Conservation (phyloP, 164 flowering plant genomes). For the Cinnamomum micranthum region DNA sequence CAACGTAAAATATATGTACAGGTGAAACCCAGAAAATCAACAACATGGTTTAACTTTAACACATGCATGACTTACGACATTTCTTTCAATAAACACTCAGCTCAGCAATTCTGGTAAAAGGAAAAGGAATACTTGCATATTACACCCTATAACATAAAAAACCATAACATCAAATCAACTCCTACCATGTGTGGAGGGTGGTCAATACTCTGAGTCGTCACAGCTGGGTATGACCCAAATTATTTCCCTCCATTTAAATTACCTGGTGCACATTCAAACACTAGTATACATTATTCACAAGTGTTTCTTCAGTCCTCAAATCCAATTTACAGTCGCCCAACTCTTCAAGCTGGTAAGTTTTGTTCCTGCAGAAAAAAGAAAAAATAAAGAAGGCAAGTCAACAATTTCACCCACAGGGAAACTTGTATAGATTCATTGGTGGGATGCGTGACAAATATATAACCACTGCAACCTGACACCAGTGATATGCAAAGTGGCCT, state of each 20-base stretch:
- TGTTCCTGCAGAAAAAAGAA: constrained; percentile 23
- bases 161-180: too few relatives aligned
- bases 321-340: constrained; percentile 19
- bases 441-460: neutral
- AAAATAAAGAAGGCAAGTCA: neutral
- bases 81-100: neutral
- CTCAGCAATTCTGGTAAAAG: neutral
- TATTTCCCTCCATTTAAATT: constrained; percentile 23
- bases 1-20: neutral
- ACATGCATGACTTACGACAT: neutral
- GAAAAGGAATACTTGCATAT: neutral
- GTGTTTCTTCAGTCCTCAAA: constrained; percentile 14
- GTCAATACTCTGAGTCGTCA: neutral
- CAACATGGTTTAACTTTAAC: neutral
- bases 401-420: neutral
- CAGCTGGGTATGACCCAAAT: constrained; percentile 6
- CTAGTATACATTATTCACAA: constrained; percentile 56
- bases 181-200: too few relatives aligned
- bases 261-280: constrained; percentile 24
- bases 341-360: neutral
- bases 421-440: neutral
- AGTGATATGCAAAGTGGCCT: neutral
- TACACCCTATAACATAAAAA: neutral
- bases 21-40: neutral
- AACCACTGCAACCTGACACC: neutral